Conservation (phyloP, 352 stramenopile genomes). For the Globisporangium uncinulatum region DNA sequence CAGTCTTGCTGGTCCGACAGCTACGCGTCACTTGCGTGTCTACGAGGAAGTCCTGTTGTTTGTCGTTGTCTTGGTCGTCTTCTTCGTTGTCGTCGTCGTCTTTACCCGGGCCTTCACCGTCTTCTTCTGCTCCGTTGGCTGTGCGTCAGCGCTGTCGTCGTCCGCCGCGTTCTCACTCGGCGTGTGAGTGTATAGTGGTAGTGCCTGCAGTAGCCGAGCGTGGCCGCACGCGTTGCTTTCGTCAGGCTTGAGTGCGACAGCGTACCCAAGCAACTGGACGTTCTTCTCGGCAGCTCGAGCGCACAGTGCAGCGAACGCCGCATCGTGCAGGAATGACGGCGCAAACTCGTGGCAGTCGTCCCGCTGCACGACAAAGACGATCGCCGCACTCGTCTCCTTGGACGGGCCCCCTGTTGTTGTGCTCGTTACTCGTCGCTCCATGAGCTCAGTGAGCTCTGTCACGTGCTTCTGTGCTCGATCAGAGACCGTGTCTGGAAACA, state of each 20-base stretch:
- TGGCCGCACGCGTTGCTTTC: slow-evolving; percentile 23
- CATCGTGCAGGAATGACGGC: slow-evolving; percentile 57
- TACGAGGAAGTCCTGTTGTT: not conserved
- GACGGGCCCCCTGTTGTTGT: slow-evolving; percentile 9
- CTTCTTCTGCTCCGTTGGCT: not conserved
- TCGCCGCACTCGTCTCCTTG: slow-evolving; percentile 31
- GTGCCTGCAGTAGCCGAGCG: slow-evolving; percentile 32
- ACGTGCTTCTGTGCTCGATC: slow-evolving; percentile 75
- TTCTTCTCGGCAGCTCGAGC: slow-evolving; percentile 29
- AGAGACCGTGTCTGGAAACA: slow-evolving; percentile 80
- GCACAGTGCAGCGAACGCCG: slow-evolving; percentile 62
- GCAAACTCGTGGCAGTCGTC: slow-evolving; percentile 70
- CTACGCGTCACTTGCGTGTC: not conserved
- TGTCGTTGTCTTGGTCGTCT: not conserved
- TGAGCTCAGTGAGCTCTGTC: slow-evolving; percentile 57
- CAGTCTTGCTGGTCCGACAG: no score
- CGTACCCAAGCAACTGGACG: slow-evolving; percentile 63
- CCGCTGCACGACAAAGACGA: slow-evolving; percentile 77
- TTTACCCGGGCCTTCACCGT: not conserved
- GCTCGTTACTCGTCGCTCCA: slow-evolving; percentile 17
- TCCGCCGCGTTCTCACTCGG: not conserved
- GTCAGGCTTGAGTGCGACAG: slow-evolving; percentile 43
- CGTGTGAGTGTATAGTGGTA: slow-evolving; percentile 23
- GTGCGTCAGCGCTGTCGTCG: not conserved
- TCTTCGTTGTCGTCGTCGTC: not conserved